Conservation (phyloP, 495 filamentous ascomycete genomes). For the Penicillium roqueforti region DNA sequence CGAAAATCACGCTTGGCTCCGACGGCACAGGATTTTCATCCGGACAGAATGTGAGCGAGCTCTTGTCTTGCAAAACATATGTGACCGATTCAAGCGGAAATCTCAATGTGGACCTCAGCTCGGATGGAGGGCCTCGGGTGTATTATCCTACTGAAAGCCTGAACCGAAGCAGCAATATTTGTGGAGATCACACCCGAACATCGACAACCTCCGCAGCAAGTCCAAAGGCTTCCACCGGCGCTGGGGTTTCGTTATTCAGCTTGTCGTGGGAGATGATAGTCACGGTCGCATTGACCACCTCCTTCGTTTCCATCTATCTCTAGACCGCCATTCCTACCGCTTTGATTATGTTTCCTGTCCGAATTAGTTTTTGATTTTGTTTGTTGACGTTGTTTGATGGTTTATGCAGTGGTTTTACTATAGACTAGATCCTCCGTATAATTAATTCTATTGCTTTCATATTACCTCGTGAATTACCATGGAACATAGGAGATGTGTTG, state of each 20-base stretch:
- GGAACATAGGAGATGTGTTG: neutral
- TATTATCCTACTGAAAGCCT: slow-evolving; percentile 18
- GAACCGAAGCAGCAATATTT: slow-evolving; percentile 14
- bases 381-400: neutral
- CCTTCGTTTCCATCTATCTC: slow-evolving; percentile 1
- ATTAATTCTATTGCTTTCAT: neutral
- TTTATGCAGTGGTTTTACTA: slow-evolving; percentile 6
- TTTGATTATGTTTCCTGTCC: neutral
- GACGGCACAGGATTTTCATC: slow-evolving; percentile 16
- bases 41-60: slow-evolving; percentile 16
- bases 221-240: slow-evolving; percentile 7
- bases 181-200: slow-evolving; percentile 9
- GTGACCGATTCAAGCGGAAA: slow-evolving; percentile 14
- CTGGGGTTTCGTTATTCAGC: slow-evolving; percentile 4
- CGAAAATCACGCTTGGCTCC: slow-evolving; percentile 11
- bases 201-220: slow-evolving; percentile 9
- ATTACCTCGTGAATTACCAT: neutral
- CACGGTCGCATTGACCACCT: slow-evolving; percentile 3
- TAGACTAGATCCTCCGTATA: slow-evolving; percentile 6
- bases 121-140: slow-evolving; percentile 19
- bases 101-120: slow-evolving; percentile 15
- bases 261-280: slow-evolving; percentile 4
- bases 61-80: slow-evolving; percentile 14
- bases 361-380: neutral
- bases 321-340: neutral